Base-by-base conservation (phyloP, 192 early-diverging fungal genomes). In the Coemansia sp. region DNA sequence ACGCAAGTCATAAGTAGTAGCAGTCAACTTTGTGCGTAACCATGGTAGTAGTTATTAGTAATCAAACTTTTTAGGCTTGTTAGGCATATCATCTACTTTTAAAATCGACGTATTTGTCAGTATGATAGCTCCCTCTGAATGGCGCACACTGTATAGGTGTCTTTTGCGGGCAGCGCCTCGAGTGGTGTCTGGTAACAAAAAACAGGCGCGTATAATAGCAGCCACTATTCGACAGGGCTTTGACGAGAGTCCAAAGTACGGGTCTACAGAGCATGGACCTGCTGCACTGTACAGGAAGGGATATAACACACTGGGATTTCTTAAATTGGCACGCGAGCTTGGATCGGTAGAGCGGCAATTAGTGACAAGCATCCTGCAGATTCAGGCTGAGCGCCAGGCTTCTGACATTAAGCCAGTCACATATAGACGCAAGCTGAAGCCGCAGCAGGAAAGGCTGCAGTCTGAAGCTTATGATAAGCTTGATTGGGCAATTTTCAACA, bases 241-340 rank as follows among this genome's bases (percentile, higher is more conserved):
- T 47, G 51, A 55, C 38, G 61, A 71, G 7, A 65, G 52, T 58
- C 61, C n/a, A 16, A 12, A 18, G 20, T n/a, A 11, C 16, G 26
- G 57, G 3, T 54, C 23, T 7, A 35, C 74, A 2, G 56, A 23
- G 23, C 41, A 16, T 11, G 72, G 64, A 14, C 41, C 22, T 2
- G 54, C 20, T 2, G 37, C 10, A 11, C 62, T 75, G 1, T 81
- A 72, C 60, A 52, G 35, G 19, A 64, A 48, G n/a, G 78, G 78
- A 27, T 57, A 59, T 61, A 81, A 81, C 51, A 81, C 78, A 1
- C 51, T 81, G 58, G 69, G 58, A 20, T 66, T 81, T 56, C 78
- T 81, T 24, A 81, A 81, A 56, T 66, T 81, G n/a, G 72, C 78
- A 8, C 68, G 69, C 5, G 78, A 81, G 63, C 66, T 71, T 1